Evolutionary conservation across 495 filamentous ascomycete genomes (phyloP).

Genomic region (Penicillium waksmanii): DNA sequence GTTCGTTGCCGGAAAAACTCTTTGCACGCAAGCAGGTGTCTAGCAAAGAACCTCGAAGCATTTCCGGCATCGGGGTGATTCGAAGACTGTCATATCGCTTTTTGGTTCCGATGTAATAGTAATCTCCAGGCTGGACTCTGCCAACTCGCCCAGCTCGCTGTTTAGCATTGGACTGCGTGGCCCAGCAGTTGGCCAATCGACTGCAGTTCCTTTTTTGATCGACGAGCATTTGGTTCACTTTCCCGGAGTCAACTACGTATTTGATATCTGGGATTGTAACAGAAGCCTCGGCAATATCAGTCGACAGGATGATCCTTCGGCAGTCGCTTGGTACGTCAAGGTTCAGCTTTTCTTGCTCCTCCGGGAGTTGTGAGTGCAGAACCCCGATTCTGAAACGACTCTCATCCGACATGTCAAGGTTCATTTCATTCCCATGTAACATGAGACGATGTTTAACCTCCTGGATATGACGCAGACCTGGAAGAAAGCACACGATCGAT

Average conservation of each 20-base stretch:
- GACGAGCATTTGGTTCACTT: constrained; percentile 55
- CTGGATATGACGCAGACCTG: constrained; percentile 57
- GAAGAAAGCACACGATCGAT: constrained; percentile 61
- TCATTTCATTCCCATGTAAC: constrained; percentile 25
- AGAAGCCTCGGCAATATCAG: constrained; percentile 65
- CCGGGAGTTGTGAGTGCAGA: constrained; percentile 56
- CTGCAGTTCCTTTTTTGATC: constrained; percentile 49
- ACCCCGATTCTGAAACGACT: constrained; percentile 49
- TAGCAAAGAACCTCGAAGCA: constrained; percentile 21
- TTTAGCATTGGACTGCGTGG: constrained; percentile 56
- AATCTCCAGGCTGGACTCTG: constrained; percentile 60
- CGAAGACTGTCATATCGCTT: constrained; percentile 52
- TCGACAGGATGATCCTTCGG: constrained; percentile 60
- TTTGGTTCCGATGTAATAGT: constrained; percentile 59
- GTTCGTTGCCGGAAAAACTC: constrained; percentile 1
- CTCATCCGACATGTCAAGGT: constrained; percentile 48
- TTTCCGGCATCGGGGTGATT: constrained; percentile 49
- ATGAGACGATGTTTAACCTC: constrained; percentile 39
- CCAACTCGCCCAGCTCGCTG: constrained; percentile 64
- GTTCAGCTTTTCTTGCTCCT: constrained; percentile 51
- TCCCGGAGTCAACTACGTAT: constrained; percentile 60
- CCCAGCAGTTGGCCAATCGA: constrained; percentile 53
- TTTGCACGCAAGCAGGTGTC: constrained; percentile 23
- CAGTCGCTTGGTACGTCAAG: constrained; percentile 49
- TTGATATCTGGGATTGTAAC: constrained; percentile 63